phyloP scores from a whole-genome alignment of 208 protist genomes.

The Acanthamoeba quina region DNA sequence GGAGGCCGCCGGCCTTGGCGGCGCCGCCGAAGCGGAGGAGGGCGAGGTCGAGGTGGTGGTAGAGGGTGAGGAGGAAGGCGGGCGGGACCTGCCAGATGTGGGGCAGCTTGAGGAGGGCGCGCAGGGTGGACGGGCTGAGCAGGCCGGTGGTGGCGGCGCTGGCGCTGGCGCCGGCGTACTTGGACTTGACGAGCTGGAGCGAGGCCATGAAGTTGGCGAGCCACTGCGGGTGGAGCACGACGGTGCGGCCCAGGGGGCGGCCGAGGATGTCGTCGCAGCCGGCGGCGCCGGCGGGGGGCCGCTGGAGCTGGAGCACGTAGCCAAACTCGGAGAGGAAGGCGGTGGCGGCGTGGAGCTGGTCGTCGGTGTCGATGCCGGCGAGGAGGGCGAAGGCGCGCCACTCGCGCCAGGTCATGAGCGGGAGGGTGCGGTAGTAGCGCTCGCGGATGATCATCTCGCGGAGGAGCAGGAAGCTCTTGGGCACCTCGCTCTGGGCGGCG shows the following conservation, averaged over 20 bases:
- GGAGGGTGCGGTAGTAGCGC: background rate
- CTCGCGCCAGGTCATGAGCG: background rate
- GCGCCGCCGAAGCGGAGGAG: background rate
- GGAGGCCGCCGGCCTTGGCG: background rate
- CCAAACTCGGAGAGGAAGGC: background rate
- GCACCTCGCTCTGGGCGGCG: background rate
- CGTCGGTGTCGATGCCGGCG: background rate
- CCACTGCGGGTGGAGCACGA: background rate
- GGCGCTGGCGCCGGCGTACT: background rate
- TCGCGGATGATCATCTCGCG: constrained; percentile 16
- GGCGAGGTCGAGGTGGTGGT: constrained; percentile 5
- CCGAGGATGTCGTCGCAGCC: no score
- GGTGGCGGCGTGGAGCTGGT: background rate
- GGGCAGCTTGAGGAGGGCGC: background rate
- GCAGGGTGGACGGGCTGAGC: background rate
- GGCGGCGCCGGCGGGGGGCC: background rate
- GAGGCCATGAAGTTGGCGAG: background rate
- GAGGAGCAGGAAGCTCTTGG: background rate
- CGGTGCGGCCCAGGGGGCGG: background rate
- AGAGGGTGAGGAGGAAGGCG: background rate
- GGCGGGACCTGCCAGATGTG: background rate
- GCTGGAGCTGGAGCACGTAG: background rate
- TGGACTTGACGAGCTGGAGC: background rate
- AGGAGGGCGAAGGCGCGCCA: background rate
- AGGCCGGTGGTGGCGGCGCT: background rate